These are phyloP conservation scores for Fusarium fujikuroi DNA, from an alignment of 2,329 filamentous ascomycete species.

Conservation along the genomic window DNA sequence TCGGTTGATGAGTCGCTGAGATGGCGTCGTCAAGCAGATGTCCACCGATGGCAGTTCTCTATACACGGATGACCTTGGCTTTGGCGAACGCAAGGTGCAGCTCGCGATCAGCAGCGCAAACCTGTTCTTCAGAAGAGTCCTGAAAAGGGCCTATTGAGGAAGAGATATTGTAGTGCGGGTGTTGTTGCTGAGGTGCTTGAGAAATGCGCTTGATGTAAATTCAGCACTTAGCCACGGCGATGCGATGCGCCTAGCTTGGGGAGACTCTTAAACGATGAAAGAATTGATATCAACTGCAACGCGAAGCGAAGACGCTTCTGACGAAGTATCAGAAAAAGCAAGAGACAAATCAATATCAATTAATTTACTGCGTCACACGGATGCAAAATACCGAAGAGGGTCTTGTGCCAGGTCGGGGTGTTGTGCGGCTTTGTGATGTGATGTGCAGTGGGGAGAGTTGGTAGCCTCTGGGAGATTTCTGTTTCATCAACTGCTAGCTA, in stretches of 20 bases:
- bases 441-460: constrained; percentile 54
- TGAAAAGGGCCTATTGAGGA: background rate
- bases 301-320: background rate
- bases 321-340: background rate
- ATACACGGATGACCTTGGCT: background rate
- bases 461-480: constrained; percentile 46
- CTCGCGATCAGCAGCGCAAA: constrained; percentile 1
- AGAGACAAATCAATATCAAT: background rate
- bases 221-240: constrained; percentile 22
- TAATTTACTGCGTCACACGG: constrained; percentile 22
- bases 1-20: background rate
- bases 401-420: constrained; percentile 39
- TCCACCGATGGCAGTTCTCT: background rate
- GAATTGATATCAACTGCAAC: constrained; percentile 18
- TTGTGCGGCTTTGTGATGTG: constrained; percentile 46
- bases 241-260: constrained; percentile 16
- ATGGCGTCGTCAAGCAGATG: constrained; percentile 14
- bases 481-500: constrained; percentile 41
- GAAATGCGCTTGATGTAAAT: constrained; percentile 20
- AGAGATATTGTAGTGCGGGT: background rate
- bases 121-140: background rate
- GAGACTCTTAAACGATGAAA: background rate
- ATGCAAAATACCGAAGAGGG: constrained; percentile 20
- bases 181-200: constrained; percentile 14
- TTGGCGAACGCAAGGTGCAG: background rate